A percentile compares a stretch with the other conserved stretches of the same genome.
These are phyloP conservation scores for Ophiocordyceps unilateralis DNA, from an alignment of 2,329 filamentous ascomycete genomes.

Conservation along the genomic window DNA sequence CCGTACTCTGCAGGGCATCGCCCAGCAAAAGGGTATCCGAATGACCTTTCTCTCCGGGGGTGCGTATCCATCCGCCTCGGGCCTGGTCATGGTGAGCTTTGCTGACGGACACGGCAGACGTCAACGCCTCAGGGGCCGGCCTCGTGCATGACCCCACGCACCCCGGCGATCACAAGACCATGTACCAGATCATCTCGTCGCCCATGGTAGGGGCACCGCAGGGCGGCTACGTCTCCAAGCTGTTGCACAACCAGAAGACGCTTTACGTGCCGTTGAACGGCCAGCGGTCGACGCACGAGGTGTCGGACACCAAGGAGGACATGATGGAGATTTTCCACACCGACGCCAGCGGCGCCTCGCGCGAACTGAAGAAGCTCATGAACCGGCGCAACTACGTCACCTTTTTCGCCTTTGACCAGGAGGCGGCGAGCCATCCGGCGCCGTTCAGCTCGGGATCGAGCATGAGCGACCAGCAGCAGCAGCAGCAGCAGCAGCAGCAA, in stretches of 20 bases:
- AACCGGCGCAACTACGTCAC: slow-evolving; percentile 82
- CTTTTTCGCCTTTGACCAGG: slow-evolving; percentile 86
- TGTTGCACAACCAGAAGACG: slow-evolving; percentile 88
- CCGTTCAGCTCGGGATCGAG: slow-evolving; percentile 21
- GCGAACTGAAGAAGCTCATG: slow-evolving; percentile 87
- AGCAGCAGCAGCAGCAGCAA: slow-evolving; percentile 9
- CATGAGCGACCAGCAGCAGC: slow-evolving; percentile 8
- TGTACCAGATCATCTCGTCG: slow-evolving; percentile 95
- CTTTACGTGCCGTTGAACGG: slow-evolving; percentile 87
- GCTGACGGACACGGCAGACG: slow-evolving; percentile 29
- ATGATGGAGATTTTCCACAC: slow-evolving; percentile 99
- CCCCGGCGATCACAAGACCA: slow-evolving; percentile 90
- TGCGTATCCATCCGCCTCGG: slow-evolving; percentile 19
- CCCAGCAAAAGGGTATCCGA: slow-evolving; percentile 84
- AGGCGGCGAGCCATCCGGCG: slow-evolving; percentile 33
- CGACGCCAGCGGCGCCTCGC: slow-evolving; percentile 66
- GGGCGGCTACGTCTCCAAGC: slow-evolving; percentile 69
- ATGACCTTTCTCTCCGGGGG: slow-evolving; percentile 94
- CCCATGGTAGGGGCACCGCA: slow-evolving; percentile 83
- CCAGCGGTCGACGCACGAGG: slow-evolving; percentile 52
- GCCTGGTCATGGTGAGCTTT: not conserved
- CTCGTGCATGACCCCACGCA: slow-evolving; percentile 86
- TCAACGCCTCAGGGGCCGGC: slow-evolving; percentile 82
- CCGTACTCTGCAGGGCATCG: slow-evolving; percentile 83
- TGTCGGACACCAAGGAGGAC: slow-evolving; percentile 92